Evolutionary conservation across 495 filamentous ascomycete genomes (phyloP).

Genomic region (Trichoderma gamsii): DNA sequence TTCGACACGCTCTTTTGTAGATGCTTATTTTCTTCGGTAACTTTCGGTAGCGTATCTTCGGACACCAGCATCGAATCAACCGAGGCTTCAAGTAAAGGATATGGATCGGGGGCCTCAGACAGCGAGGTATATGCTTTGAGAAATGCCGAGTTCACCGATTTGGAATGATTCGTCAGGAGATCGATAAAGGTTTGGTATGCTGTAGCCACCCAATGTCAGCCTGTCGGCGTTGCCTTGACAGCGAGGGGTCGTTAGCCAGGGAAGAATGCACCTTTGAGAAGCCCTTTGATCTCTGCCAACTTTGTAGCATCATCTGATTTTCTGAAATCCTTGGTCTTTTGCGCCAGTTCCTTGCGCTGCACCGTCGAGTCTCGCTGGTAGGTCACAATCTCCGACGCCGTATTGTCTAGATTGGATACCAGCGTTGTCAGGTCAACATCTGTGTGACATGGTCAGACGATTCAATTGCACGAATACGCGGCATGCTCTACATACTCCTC

Average conservation of each 20-base stretch:
- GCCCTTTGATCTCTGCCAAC: conserved; percentile 75
- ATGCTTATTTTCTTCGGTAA: conserved; percentile 80
- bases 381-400: conserved; percentile 85
- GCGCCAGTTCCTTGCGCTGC: conserved; percentile 91
- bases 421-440: conserved; percentile 84
- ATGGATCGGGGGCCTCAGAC: conserved; percentile 94
- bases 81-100: conserved; percentile 91
- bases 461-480: conserved; percentile 60
- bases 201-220: conserved; percentile 25
- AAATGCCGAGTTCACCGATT: conserved; percentile 84
- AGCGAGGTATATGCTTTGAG: conserved; percentile 86
- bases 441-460: conserved; percentile 38
- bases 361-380: conserved; percentile 88
- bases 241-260: not conserved
- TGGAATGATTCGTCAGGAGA: conserved; percentile 87
- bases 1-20: conserved; percentile 70
- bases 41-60: conserved; percentile 82
- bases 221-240: not conserved
- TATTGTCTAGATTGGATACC: conserved; percentile 80
- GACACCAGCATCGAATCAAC: conserved; percentile 87
- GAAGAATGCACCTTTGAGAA: conserved; percentile 65
- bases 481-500: conserved; percentile 61
- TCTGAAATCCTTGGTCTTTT: conserved; percentile 96
- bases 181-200: conserved; percentile 98
- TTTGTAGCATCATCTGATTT: conserved; percentile 91